Conservation (phyloP, 2,329 filamentous ascomycete species). For the Epichloe gansuensis region DNA sequence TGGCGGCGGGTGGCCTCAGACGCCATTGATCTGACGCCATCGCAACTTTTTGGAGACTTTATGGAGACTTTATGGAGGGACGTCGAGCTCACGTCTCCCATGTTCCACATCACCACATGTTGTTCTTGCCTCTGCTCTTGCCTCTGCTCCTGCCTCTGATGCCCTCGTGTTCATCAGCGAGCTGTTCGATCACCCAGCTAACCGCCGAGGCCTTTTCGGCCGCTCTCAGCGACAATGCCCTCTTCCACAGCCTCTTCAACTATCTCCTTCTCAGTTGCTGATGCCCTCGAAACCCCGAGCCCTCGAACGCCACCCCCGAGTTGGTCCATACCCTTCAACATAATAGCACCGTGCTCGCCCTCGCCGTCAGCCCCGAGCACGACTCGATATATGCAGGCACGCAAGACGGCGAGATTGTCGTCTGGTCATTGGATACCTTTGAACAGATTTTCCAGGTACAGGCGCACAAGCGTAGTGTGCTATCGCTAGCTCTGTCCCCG, state of each 20-base stretch:
- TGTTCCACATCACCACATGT: not conserved
- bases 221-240: not conserved
- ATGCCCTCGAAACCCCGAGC: constrained; percentile 9
- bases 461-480: constrained; percentile 82
- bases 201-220: not conserved
- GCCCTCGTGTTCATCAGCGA: not conserved
- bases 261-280: constrained; percentile 7
- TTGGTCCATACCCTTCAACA: constrained; percentile 66
- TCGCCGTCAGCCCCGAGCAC: constrained; percentile 67
- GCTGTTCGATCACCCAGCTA: not conserved
- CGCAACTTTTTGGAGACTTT: not conserved
- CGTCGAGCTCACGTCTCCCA: not conserved
- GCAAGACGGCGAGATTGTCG: constrained; percentile 83
- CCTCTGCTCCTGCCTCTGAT: not conserved
- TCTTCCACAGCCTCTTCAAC: not conserved
- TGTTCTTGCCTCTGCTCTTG: not conserved
- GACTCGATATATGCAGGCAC: constrained; percentile 83
- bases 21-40: constrained; percentile 8
- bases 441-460: constrained; percentile 68
- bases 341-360: constrained; percentile 66
- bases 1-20: not conserved
- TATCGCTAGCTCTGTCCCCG: constrained; percentile 69
- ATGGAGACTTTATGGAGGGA: not conserved
- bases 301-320: constrained; percentile 33
- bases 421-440: constrained; percentile 84